Evolutionary conservation across 2,329 filamentous ascomycete species (phyloP), one percentile per base, ranked within the genome.

Genomic region (Dryadomyces quercus-mongolicae): DNA sequence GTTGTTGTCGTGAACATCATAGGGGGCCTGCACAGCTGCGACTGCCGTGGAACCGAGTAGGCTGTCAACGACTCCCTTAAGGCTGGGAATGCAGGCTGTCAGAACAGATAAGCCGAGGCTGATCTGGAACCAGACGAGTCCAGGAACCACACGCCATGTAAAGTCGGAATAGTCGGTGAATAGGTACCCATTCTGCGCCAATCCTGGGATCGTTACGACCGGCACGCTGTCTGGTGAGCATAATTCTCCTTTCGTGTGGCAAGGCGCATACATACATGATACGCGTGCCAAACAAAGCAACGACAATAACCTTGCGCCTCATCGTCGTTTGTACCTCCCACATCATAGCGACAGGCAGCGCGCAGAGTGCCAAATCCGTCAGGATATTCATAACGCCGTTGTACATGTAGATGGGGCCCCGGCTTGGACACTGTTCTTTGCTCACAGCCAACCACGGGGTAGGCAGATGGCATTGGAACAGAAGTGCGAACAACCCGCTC

Each of bases 391-490:
- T 55, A 18, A 55, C 36, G 20, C 53, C 55, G 21, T 55, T 55
- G 51, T 57, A 58, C 9, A 58, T 10, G n/a, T 49, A 50, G 25
- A 58, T 51, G 3, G 53, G 6, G 12, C 49, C 55, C 21, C 31
- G 46, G 44, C 51, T 52, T 5, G 55, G 55, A 38, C 57, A 58
- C n/a, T 38, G 18, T 9, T 40, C 47, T 8, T 36, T 20, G 48
- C 18, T 55, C 10, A 7, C 12, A 9, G 57, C 46, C n/a, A 45
- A 47, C 56, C 55, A 59, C 9, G 56, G 52, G 20, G 13, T 21
- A 4, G 55, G 56, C 22, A 57, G 49, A 63, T 84, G 81, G 80
- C 78, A 84, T 20, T 55, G 50, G 44, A 58, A 49, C 2, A 54
- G 2, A 15, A 20, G 12, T 2, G 57, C 47, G 6, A 58, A 46